A percentile compares a stretch with the other conserved stretches of the same genome.
These are phyloP conservation scores for Blastomyces silverae DNA, from an alignment of 2,329 filamentous ascomycete species.

Conservation along the genomic window DNA sequence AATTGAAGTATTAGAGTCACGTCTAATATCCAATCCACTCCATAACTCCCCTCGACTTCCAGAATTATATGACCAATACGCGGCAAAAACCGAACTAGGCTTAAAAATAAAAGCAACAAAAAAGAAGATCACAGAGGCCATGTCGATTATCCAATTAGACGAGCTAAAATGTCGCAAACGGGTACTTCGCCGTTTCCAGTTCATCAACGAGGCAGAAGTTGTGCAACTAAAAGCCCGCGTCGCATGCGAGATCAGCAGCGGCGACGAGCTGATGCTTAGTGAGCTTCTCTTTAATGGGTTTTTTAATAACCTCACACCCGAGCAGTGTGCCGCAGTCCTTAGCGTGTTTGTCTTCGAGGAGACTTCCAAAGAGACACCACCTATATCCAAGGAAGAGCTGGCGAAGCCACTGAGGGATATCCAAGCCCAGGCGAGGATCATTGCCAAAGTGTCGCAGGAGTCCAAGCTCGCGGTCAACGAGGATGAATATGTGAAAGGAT, in stretches of 20 bases:
- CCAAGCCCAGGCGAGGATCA: slow-evolving; percentile 73
- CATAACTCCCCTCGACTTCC: slow-evolving; percentile 82
- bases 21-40: slow-evolving; percentile 78
- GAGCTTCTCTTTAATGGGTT: slow-evolving; percentile 95
- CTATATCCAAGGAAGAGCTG: slow-evolving; percentile 68
- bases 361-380: slow-evolving; percentile 68
- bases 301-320: slow-evolving; percentile 90
- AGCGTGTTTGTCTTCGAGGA: slow-evolving; percentile 98
- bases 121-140: slow-evolving; percentile 75
- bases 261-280: slow-evolving; percentile 86
- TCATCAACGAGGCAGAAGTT: slow-evolving; percentile 92
- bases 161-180: slow-evolving; percentile 95
- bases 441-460: slow-evolving; percentile 91
- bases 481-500: slow-evolving; percentile 79
- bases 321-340: slow-evolving; percentile 76
- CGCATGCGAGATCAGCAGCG: slow-evolving; percentile 94
- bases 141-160: slow-evolving; percentile 86
- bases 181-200: slow-evolving; percentile 84
- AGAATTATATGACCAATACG: slow-evolving; percentile 80
- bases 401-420: slow-evolving; percentile 81
- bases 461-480: slow-evolving; percentile 92
- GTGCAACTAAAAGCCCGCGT: slow-evolving; percentile 96
- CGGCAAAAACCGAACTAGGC: slow-evolving; percentile 65
- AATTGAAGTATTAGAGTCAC: slow-evolving; percentile 93
- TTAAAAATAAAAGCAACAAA: slow-evolving; percentile 82